phyloP scores from a whole-genome alignment of 257 asterid species.

The Scutellaria baicalensis region DNA sequence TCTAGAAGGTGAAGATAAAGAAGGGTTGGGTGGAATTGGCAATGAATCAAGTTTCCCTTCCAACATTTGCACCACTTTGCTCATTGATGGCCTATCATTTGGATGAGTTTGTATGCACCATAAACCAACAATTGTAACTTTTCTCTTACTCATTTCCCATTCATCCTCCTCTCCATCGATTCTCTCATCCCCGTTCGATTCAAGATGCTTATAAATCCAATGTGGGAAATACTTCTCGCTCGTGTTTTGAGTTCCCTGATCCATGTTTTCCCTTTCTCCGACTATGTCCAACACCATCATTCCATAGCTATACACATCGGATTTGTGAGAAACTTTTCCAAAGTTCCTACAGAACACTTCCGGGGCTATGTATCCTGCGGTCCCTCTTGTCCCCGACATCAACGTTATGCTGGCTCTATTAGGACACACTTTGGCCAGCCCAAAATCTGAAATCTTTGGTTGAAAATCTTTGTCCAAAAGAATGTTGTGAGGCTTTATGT shows the following conservation, averaged over 20 bases:
- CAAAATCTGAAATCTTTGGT: slow-evolving; percentile 29
- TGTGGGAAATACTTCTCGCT: slow-evolving; percentile 28
- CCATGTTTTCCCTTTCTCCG: slow-evolving; percentile 21
- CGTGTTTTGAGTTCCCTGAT: background rate
- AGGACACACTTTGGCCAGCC: slow-evolving; percentile 18
- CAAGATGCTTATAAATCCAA: slow-evolving; percentile 21
- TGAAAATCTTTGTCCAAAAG: slow-evolving; percentile 18
- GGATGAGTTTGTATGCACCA: slow-evolving; percentile 36
- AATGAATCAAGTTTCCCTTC: slow-evolving; percentile 14
- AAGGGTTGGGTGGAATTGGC: slow-evolving; percentile 21
- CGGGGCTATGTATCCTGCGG: slow-evolving; percentile 32
- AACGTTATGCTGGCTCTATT: slow-evolving; percentile 5
- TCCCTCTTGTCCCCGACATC: slow-evolving; percentile 18
- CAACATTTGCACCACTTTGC: slow-evolving; percentile 26
- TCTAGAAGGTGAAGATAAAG: slow-evolving; percentile 1
- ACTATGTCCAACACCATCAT: slow-evolving; percentile 35
- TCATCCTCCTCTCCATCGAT: slow-evolving; percentile 9
- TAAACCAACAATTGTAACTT: slow-evolving; percentile 18
- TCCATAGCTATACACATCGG: slow-evolving; percentile 37
- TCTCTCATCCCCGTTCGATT: background rate
- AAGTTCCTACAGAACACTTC: slow-evolving; percentile 17
- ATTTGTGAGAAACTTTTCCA: slow-evolving; percentile 29
- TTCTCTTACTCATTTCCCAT: background rate
- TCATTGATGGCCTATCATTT: slow-evolving; percentile 13
- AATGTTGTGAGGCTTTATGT: slow-evolving; percentile 37